Percentiles rank a stretch among this genome's conserved stretches.
These are phyloP conservation scores for Fusarium sambucinum DNA, from an alignment of 2,329 filamentous ascomycete genomes.

Conservation along the genomic window DNA sequence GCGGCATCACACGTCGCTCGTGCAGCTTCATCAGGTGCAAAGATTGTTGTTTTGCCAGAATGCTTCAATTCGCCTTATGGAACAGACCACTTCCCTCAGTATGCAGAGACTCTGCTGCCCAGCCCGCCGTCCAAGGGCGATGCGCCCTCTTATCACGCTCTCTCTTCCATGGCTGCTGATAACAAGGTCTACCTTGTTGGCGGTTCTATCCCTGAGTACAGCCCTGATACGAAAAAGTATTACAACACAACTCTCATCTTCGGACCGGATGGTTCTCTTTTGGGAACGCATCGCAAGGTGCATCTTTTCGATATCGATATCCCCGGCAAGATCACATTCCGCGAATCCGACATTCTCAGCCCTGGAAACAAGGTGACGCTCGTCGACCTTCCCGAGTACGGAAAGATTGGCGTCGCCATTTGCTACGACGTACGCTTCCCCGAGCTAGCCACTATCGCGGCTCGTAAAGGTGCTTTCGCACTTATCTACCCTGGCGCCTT, in stretches of 20 bases:
- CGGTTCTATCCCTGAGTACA: constrained; percentile 90
- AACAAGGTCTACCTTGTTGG: constrained; percentile 86
- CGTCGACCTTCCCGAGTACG: constrained; percentile 88
- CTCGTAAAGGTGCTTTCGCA: constrained; percentile 86
- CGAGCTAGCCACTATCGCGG: constrained; percentile 89
- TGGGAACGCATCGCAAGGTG: constrained; percentile 92
- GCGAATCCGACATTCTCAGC: constrained; percentile 88
- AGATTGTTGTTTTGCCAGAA: constrained; percentile 92
- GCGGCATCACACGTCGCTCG: constrained; percentile 86
- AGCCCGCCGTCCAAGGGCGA: constrained; percentile 77
- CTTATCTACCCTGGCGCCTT: constrained; percentile 97
- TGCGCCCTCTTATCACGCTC: constrained; percentile 86
- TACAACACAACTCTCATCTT: constrained; percentile 95
- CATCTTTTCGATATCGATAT: constrained; percentile 99
- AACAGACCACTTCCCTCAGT: constrained; percentile 87
- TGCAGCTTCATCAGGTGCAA: constrained; percentile 80
- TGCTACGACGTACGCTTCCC: constrained; percentile 99
- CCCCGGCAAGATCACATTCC: constrained; percentile 91
- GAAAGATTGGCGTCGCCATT: constrained; percentile 87
- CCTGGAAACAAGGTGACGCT: constrained; percentile 88
- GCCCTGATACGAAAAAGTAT: constrained; percentile 69
- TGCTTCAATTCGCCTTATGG: constrained; percentile 99
- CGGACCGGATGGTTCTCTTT: constrained; percentile 77
- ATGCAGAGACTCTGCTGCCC: constrained; percentile 87
- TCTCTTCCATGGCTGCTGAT: constrained; percentile 83